Evolutionary conservation across 371 early-diverging fungal genomes (phyloP), one percentile per base, ranked within the genome.

Genomic region (Gilbertella persicaria): DNA sequence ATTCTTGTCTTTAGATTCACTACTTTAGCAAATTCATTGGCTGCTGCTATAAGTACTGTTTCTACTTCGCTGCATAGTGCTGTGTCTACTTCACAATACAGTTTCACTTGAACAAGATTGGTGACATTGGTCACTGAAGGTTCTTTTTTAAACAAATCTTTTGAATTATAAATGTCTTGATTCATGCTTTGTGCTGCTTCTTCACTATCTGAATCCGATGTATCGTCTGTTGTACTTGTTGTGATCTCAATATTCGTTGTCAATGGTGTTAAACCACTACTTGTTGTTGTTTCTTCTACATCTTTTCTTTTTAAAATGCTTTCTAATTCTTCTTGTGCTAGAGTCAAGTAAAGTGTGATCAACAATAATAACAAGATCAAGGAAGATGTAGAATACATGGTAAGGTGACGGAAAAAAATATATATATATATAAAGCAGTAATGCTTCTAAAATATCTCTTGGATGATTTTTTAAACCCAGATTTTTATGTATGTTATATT

Each of bases 1-100:
- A 69, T 53, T 21, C 50, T 45, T 20, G 53, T 66, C 24, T 65
- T 62, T 10, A 69, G 38, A 20, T 45, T 45, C n/a, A 69, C 24
- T 3, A 69, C 69, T 45, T 60, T 37, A 3, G 63, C 26, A 35
- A 69, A 46, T 5, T 51, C 35, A 8, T 19, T 28, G 2, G 60
- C 60, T 20, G 69, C 69, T n/a, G 57, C 29, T 1, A 49, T 37
- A 19, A 62, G 23, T 0, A 66, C 44, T 8, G 42, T 24, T 4
- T 56, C 39, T 12, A 69, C 66, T 43, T 69, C 62, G 20, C 10
- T 35, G 35, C 69, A 69, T 41, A 56, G 56, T 2, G 20, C 24
- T 7, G 35, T 17, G 20, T 66, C 55, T 16, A 63, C 30, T 35
- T 59, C 58, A 38, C 66, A 61, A 35, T 47, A 56, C 14, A 67